Evolutionary conservation across 2,329 filamentous ascomycete genomes (phyloP), one percentile per base, ranked within the genome.

Genomic region (Ophioceras dolichostomum): DNA sequence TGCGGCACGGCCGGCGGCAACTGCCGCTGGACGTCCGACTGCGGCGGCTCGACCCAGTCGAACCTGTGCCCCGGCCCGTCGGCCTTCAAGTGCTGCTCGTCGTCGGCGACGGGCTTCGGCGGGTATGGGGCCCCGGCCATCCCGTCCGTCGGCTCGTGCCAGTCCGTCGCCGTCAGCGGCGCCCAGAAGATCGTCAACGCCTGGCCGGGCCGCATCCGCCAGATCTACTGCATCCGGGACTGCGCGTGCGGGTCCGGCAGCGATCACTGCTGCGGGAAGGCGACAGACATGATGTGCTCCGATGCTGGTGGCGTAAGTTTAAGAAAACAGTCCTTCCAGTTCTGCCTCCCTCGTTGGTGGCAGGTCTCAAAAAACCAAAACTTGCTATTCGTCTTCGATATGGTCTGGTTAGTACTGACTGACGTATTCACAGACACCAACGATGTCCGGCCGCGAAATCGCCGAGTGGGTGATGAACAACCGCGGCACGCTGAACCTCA

Each of bases 381-480:
- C n/a, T n/a, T n/a, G n/a, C n/a, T n/a, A n/a, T n/a, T n/a, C n/a
- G n/a, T n/a, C n/a, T n/a, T n/a, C n/a, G n/a, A n/a, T n/a, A n/a
- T n/a, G n/a, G n/a, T n/a, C n/a, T n/a, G n/a, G n/a, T n/a, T n/a
- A n/a, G n/a, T n/a, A n/a, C n/a, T n/a, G n/a, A n/a, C n/a, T n/a
- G n/a, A n/a, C n/a, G n/a, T n/a, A n/a, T n/a, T n/a, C n/a, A n/a
- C 37, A 63, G 60, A 40, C 46, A 3, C 52, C 54, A 34, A 58
- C 58, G 7, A 43, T 56, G 16, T 58, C 57, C 2, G 64, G 64
- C 8, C 52, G 54, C 17, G 51, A 61, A 24, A 64, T 68, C 24
- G 65, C 64, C 2, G 62, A 68, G 46, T 68, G 64, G 62, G 53
- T 62, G 18, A 67, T 67, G 65, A 56, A 58, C 22, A 62, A 68